Conservation (phyloP, 345 rosid genomes). For the Nephelium lappaceum region DNA sequence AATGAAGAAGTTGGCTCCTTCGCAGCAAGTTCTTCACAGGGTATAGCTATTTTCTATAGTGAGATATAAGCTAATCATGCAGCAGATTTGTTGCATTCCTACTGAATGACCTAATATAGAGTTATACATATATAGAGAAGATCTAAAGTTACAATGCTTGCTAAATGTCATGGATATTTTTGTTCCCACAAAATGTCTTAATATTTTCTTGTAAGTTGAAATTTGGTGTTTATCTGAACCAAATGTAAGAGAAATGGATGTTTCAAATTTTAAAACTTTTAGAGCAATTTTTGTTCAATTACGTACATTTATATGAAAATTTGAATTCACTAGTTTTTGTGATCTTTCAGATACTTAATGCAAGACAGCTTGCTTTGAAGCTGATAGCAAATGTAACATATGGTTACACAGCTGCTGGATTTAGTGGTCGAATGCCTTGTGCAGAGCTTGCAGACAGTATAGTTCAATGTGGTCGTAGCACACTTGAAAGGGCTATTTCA, state of each 20-base stretch:
- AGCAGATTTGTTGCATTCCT: constrained; percentile 3
- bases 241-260: neutral
- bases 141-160: neutral
- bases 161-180: neutral
- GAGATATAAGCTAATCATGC: neutral
- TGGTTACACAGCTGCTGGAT: constrained; percentile 99
- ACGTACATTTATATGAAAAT: neutral
- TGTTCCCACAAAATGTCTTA: neutral
- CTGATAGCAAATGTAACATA: constrained; percentile 96
- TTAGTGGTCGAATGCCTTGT: constrained; percentile 99
- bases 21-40: constrained; percentile 81
- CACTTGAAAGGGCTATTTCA: constrained; percentile 88
- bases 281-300: neutral
- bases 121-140: neutral
- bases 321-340: constrained; percentile 12
- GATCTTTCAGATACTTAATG: constrained; percentile 83
- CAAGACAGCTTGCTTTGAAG: constrained; percentile 98
- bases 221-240: neutral
- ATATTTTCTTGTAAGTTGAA: neutral
- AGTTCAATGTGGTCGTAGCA: constrained; percentile 96
- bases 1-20: constrained; percentile 81
- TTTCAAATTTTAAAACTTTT: neutral
- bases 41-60: constrained; percentile 42
- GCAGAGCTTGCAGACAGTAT: constrained; percentile 99
- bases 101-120: neutral